Conservation (phyloP, 345 rosid species). For the Kernera saxatilis region DNA sequence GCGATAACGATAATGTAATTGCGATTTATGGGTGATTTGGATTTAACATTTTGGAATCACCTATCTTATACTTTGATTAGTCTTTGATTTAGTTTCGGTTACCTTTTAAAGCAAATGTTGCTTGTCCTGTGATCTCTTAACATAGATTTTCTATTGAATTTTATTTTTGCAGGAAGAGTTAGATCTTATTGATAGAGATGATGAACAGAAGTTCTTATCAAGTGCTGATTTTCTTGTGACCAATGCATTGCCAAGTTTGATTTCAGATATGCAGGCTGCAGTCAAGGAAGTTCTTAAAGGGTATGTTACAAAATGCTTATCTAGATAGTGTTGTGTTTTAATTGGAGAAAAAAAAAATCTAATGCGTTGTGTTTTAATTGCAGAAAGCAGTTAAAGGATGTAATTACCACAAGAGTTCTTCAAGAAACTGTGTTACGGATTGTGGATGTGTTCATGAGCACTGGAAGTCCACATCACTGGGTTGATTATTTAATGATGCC, state of each 20-base stretch:
- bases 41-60: not conserved
- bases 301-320: constrained; percentile 28
- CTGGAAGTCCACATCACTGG: constrained; percentile 73
- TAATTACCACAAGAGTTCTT: constrained; percentile 41
- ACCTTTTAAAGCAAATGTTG: not conserved
- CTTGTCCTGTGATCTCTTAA: not conserved
- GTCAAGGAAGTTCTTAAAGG: constrained; percentile 67
- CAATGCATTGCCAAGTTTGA: constrained; percentile 51
- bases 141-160: not conserved
- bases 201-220: constrained; percentile 70
- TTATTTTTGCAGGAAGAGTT: constrained; percentile 54
- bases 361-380: not conserved
- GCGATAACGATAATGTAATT: not conserved
- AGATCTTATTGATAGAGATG: constrained; percentile 67
- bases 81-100: not conserved
- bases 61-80: not conserved
- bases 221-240: constrained; percentile 75
- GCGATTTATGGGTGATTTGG: not conserved
- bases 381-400: constrained; percentile 82
- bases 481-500: constrained; percentile 79
- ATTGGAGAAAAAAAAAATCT: constrained; percentile 60
- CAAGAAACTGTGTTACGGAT: constrained; percentile 65
- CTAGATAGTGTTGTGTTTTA: not conserved
- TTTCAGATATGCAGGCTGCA: constrained; percentile 56
- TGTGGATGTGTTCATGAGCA: constrained; percentile 69